phyloP scores from a whole-genome alignment of 306 rosid species.

The Fragaria ananassa region DNA sequence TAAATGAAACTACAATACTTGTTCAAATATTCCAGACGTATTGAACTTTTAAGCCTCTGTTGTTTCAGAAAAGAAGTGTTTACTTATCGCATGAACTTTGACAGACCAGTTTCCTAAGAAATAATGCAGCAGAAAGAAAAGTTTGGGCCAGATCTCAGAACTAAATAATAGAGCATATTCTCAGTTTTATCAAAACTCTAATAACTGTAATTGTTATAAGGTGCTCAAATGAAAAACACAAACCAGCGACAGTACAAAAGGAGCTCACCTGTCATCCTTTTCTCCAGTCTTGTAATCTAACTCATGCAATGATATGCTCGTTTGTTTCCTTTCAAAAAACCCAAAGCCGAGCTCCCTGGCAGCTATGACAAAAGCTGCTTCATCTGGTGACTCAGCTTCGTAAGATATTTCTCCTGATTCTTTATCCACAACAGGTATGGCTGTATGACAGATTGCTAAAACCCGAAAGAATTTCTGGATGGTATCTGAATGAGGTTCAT shows the following conservation, averaged over 20 bases:
- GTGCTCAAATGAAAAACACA: not conserved
- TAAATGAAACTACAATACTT: not conserved
- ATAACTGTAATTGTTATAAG: conserved; percentile 2
- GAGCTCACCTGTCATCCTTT: conserved; percentile 78
- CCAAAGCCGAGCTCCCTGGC: conserved; percentile 87
- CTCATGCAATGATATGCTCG: conserved; percentile 63
- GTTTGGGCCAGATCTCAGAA: not conserved
- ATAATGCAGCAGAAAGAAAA: not conserved
- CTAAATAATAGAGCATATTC: not conserved
- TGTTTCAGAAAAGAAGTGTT: not conserved
- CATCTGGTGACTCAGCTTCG: conserved; percentile 92
- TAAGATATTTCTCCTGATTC: conserved; percentile 55
- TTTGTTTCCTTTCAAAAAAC: conserved; percentile 60
- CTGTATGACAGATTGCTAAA: conserved; percentile 80
- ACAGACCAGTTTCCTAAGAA: not conserved
- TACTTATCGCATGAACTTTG: not conserved
- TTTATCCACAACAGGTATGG: conserved; percentile 55
- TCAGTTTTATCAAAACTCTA: not conserved
- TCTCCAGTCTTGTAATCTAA: conserved; percentile 45
- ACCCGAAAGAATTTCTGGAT: conserved; percentile 66
- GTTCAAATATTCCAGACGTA: not conserved
- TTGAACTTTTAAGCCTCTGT: not conserved
- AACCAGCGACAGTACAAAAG: not conserved
- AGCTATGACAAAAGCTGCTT: conserved; percentile 91
- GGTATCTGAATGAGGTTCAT: conserved; percentile 58